Evolutionary conservation across 768 basidiomycete species (phyloP).

Genomic region (Leccinellum luteum): DNA sequence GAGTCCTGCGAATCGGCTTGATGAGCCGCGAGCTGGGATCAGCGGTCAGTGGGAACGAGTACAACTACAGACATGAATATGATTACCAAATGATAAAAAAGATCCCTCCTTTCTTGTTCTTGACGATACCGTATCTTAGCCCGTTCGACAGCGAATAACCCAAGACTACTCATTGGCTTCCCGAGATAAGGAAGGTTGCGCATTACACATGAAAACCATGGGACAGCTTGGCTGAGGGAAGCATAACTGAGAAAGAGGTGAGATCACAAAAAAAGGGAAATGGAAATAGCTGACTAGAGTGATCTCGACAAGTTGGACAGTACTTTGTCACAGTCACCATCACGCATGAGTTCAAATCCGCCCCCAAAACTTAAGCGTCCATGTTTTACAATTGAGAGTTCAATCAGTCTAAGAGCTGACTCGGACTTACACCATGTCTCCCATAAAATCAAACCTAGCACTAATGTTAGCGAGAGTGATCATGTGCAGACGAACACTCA

Average conservation of each 20-base stretch:
- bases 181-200: slow-evolving; percentile 32
- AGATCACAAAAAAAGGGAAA: background rate
- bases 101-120: slow-evolving; percentile 23
- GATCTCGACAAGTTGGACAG: slow-evolving; percentile 29
- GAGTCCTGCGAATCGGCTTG: slow-evolving; percentile 25
- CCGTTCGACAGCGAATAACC: slow-evolving; percentile 26
- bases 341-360: slow-evolving; percentile 37
- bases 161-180: slow-evolving; percentile 26
- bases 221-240: slow-evolving; percentile 14
- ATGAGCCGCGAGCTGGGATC: slow-evolving; percentile 26
- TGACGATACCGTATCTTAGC: slow-evolving; percentile 23
- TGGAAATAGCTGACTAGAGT: slow-evolving; percentile 23
- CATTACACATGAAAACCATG: slow-evolving; percentile 25
- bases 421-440: slow-evolving; percentile 27
- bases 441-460: slow-evolving; percentile 27
- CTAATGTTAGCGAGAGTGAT: background rate
- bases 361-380: slow-evolving; percentile 34
- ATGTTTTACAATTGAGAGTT: background rate
- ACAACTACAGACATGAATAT: too few relatives aligned
- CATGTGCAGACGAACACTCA: slow-evolving; percentile 4
- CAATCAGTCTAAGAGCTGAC: background rate
- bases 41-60: background rate
- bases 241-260: slow-evolving; percentile 12
- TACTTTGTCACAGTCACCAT: slow-evolving; percentile 34
- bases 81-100: slow-evolving; percentile 45